Evolutionary conservation across 169 alveolate genomes (phyloP), one percentile per base, ranked within the genome.

Genomic region (Cryptosporidium ryanae): DNA sequence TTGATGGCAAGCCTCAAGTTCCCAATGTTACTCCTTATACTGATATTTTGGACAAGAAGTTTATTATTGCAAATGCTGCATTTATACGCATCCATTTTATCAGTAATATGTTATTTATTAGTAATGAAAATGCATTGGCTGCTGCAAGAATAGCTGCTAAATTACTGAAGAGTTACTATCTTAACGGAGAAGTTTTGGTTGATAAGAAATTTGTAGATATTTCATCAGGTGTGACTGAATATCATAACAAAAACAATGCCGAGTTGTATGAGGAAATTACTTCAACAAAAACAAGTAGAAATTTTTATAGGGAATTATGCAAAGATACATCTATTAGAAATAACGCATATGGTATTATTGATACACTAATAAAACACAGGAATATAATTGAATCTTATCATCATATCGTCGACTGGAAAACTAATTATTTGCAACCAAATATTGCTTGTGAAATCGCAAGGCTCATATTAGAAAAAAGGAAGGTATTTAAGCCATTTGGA

Each of bases 1-100:
- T n/a, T 4, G 8, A 52, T 0, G 5, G 6, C 21, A 52, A 17
- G 5, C 13, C 63, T n/a, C 3, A 52, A 52, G 8, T 52, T n/a
- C 18, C 63, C 0, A 21, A 52, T 0, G 27, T 12, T 2, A 61
- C 23, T 1, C 27, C 46, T 43, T 25, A 38, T 15, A 17, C n/a
- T 10, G 17, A 76, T 57, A 38, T 61, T 8, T 6, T 38, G 21
- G 64, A 76, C 59, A 55, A 43, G 43, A 23, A 54, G 21, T 76
- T 76, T 21, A 34, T 76, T 21, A 18, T 76, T 59, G 59, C 48
- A 13, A 76, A 76, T 59, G 87, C 87, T 18, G 63, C 34, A 18
- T 76, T 57, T 23, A 21, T 76, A 12, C 59, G 63, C 25, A 23
- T 59, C 23, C 63, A 76, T 27, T 7, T 76, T 21, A 44, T 29